Percentiles rank a stretch among this genome's conserved stretches.
Conservation (phyloP, 139 green algal species). For the Closterium sp. region DNA sequence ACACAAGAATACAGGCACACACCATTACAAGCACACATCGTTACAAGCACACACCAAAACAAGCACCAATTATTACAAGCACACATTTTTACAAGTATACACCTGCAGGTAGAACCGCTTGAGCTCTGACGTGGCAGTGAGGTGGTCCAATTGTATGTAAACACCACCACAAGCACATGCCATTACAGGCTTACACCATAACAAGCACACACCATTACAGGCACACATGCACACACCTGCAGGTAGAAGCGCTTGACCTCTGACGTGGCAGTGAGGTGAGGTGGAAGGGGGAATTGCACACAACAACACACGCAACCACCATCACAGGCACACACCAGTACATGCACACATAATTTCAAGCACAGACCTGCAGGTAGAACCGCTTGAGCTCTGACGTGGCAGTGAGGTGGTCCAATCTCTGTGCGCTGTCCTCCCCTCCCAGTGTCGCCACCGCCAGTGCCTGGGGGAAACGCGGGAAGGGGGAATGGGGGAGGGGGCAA, state of each 20-base stretch:
- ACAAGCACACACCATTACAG: neutral
- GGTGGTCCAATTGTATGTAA: too few relatives aligned
- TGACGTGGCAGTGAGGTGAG: too few relatives aligned
- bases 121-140: too few relatives aligned
- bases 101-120: conserved; percentile 61
- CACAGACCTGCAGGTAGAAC: conserved; percentile 77
- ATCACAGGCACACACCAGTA: neutral
- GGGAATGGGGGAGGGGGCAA: neutral
- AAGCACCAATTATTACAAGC: too few relatives aligned
- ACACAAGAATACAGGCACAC: too few relatives aligned
- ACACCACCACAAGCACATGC: too few relatives aligned
- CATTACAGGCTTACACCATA: neutral
- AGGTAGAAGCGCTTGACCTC: conserved; percentile 60
- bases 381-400: conserved; percentile 54
- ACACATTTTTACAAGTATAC: too few relatives aligned
- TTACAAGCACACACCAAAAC: too few relatives aligned
- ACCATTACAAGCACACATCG: too few relatives aligned
- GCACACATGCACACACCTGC: neutral
- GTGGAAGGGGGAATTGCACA: too few relatives aligned
- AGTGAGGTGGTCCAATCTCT: conserved; percentile 59
- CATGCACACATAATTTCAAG: neutral
- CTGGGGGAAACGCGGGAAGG: neutral
- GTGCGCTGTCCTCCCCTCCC: conserved; percentile 50
- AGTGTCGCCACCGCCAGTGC: conserved; percentile 56
- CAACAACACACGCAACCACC: too few relatives aligned